Evolutionary conservation across 2,329 filamentous ascomycete species (phyloP).

Genomic region (Dryadomyces quercus-mongolicae): DNA sequence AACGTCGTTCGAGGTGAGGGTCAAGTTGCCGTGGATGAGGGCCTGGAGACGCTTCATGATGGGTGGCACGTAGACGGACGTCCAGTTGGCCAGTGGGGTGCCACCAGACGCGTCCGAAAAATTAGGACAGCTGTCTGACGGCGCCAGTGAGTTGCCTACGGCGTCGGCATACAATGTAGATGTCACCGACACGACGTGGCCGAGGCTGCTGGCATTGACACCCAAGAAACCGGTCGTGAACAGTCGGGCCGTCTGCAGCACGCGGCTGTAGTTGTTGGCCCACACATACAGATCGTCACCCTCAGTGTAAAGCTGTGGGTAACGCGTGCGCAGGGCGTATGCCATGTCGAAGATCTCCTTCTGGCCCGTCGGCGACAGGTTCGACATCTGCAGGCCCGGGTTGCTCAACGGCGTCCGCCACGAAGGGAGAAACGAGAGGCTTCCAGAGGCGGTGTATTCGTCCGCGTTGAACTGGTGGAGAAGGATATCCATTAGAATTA

Average conservation of each 20-base stretch:
- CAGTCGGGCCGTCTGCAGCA: slow-evolving; percentile 48
- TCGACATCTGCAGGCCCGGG: slow-evolving; percentile 42
- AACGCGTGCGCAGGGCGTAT: slow-evolving; percentile 35
- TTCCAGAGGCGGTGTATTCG: slow-evolving; percentile 38
- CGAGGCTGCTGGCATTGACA: slow-evolving; percentile 36
- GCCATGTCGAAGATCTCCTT: slow-evolving; percentile 48
- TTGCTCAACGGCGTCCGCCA: slow-evolving; percentile 48
- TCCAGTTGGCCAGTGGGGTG: slow-evolving; percentile 24
- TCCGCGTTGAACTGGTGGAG: slow-evolving; percentile 35
- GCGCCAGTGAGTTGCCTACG: slow-evolving; percentile 49
- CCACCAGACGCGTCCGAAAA: slow-evolving; percentile 41
- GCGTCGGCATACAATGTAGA: slow-evolving; percentile 35
- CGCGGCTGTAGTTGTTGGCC: slow-evolving; percentile 54
- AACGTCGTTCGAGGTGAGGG: slow-evolving; percentile 31
- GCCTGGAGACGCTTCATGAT: slow-evolving; percentile 41
- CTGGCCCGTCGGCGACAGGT: slow-evolving; percentile 48
- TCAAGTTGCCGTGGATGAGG: slow-evolving; percentile 40
- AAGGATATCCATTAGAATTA: background rate
- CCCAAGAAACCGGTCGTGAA: slow-evolving; percentile 52
- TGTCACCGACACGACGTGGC: slow-evolving; percentile 46
- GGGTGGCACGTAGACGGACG: slow-evolving; percentile 22
- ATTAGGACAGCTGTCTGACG: slow-evolving; percentile 50
- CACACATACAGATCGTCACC: slow-evolving; percentile 44
- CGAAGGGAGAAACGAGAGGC: slow-evolving; percentile 41
- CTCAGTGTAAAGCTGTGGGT: slow-evolving; percentile 36